Percentiles rank a stretch among this genome's conserved stretches.
These are phyloP conservation scores for Blastobotrys aristatus DNA, from an alignment of 1,139 yeast species.

Conservation along the genomic window DNA sequence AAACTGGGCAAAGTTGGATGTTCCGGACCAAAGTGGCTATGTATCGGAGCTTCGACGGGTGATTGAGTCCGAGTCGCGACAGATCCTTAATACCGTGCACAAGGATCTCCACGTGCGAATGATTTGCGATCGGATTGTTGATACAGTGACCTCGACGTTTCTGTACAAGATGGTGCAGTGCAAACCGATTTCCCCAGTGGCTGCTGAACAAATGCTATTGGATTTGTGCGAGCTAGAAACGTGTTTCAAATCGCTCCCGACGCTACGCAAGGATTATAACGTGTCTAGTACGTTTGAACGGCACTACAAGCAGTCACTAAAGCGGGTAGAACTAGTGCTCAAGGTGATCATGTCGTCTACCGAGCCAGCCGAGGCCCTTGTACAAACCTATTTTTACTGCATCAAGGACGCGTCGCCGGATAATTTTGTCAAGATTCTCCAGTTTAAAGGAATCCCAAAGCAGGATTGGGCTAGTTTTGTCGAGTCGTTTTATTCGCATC, in stretches of 20 bases:
- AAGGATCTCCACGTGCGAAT: constrained; percentile 69
- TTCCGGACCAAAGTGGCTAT: constrained; percentile 68
- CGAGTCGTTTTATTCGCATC: constrained; percentile 57
- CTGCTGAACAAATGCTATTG: constrained; percentile 74
- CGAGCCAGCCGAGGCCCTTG: constrained; percentile 61
- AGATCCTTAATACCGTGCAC: constrained; percentile 56
- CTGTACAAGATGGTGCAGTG: constrained; percentile 51
- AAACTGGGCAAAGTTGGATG: constrained; percentile 66
- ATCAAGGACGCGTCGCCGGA: constrained; percentile 59
- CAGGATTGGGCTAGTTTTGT: constrained; percentile 46
- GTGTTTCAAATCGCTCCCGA: constrained; percentile 50
- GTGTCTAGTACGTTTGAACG: constrained; percentile 43
- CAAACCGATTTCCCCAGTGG: constrained; percentile 61
- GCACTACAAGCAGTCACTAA: constrained; percentile 47
- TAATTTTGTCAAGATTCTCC: constrained; percentile 62
- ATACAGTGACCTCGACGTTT: constrained; percentile 54
- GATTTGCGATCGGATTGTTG: constrained; percentile 73
- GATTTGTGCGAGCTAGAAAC: constrained; percentile 65
- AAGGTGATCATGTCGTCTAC: constrained; percentile 60
- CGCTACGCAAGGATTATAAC: constrained; percentile 19
- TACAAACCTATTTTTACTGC: constrained; percentile 60
- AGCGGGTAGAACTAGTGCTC: constrained; percentile 55
- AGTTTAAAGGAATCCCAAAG: constrained; percentile 52
- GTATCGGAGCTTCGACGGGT: constrained; percentile 52
- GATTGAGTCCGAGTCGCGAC: constrained; percentile 43